Evolutionary conservation across 2,329 filamentous ascomycete species (phyloP).

Genomic region (Lasiodiplodia sp.): DNA sequence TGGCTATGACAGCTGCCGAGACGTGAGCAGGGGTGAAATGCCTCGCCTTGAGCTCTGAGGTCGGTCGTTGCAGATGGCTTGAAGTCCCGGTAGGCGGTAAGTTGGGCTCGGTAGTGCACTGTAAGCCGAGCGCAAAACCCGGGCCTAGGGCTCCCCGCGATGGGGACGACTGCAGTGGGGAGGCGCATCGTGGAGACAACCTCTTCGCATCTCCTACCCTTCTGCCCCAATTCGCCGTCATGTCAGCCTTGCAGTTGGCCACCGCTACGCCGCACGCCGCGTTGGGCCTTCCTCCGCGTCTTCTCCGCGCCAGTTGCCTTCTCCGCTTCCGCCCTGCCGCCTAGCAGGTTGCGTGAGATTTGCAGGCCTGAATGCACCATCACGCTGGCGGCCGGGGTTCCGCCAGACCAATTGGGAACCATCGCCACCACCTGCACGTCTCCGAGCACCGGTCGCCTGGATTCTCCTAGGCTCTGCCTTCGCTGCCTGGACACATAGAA

Average conservation of each 20-base stretch:
- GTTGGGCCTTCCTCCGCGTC: not conserved
- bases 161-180: not conserved
- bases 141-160: slow-evolving; percentile 7
- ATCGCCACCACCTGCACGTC: not conserved
- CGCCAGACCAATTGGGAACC: not conserved
- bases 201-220: not conserved
- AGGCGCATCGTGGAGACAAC: not conserved
- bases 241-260: not conserved
- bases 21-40: not conserved
- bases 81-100: slow-evolving; percentile 21
- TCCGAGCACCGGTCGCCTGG: slow-evolving; percentile 8
- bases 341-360: slow-evolving; percentile 10
- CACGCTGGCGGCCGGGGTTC: not conserved
- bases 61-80: not conserved
- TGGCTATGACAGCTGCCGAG: slow-evolving; percentile 13
- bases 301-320: not conserved
- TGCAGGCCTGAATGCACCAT: slow-evolving; percentile 8
- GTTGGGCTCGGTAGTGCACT: slow-evolving; percentile 10
- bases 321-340: slow-evolving; percentile 14
- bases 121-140: slow-evolving; percentile 11
- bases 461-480: not conserved
- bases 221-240: not conserved
- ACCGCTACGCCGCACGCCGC: slow-evolving; percentile 7
- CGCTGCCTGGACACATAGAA: slow-evolving; percentile 10
- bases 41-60: not conserved